These are phyloP conservation scores for Globisporangium camurandrum DNA, from an alignment of 352 stramenopile genomes.

Conservation along the genomic window DNA sequence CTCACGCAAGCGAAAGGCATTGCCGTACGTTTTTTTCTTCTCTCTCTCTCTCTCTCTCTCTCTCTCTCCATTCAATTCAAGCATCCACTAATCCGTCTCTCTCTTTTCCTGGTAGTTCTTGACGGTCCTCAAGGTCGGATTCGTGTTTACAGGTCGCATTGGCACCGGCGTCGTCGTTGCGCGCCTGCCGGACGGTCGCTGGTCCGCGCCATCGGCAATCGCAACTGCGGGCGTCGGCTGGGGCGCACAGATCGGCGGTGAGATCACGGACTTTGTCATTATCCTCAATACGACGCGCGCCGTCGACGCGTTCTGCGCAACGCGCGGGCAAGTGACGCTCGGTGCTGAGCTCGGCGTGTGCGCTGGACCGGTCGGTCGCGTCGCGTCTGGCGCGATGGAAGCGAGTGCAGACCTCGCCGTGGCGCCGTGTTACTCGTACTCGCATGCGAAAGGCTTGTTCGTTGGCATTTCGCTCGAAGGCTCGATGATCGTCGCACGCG, in stretches of 20 bases:
- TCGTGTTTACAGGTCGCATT: constrained; percentile 77
- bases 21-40: constrained; percentile 33
- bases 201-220: constrained; percentile 94
- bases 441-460: constrained; percentile 87
- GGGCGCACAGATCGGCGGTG: constrained; percentile 88
- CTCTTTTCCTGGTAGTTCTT: constrained; percentile 53
- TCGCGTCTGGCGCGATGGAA: constrained; percentile 66
- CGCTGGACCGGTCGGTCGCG: constrained; percentile 85
- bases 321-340: constrained; percentile 80
- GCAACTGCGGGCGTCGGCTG: constrained; percentile 85
- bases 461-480: constrained; percentile 86
- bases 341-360: constrained; percentile 86
- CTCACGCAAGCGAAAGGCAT: constrained; percentile 87
- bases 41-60: constrained; percentile 1
- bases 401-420: constrained; percentile 71
- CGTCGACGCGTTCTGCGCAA: constrained; percentile 81
- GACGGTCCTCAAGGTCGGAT: constrained; percentile 89
- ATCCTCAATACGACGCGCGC: constrained; percentile 88
- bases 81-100: background rate
- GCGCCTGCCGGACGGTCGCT: constrained; percentile 87
- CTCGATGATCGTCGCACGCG: constrained; percentile 83
- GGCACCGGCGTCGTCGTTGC: constrained; percentile 93
- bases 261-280: constrained; percentile 92
- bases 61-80: background rate
- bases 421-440: constrained; percentile 90